These are phyloP conservation scores for Cornus florida DNA, from an alignment of 148 eudicot species.

Conservation along the genomic window DNA sequence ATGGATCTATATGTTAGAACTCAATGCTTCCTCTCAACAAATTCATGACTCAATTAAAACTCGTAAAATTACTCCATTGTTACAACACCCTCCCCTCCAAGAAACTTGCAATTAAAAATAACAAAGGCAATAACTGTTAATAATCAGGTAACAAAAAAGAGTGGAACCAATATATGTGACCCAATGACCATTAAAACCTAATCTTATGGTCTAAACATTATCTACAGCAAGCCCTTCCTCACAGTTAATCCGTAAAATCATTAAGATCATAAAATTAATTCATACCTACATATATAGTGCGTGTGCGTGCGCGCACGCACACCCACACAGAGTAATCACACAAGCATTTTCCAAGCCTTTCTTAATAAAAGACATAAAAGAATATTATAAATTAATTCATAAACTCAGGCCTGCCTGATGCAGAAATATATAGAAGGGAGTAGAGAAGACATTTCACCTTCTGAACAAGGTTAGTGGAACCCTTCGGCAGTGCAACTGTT, in stretches of 20 bases:
- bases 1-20: neutral
- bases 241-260: too few relatives aligned
- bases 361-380: neutral
- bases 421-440: neutral
- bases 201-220: too few relatives aligned
- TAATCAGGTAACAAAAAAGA: too few relatives aligned
- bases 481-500: constrained; percentile 47
- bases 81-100: too few relatives aligned
- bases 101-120: too few relatives aligned
- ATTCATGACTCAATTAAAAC: neutral
- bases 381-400: neutral
- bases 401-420: neutral
- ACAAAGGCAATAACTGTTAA: too few relatives aligned
- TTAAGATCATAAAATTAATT: too few relatives aligned
- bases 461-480: constrained; percentile 64
- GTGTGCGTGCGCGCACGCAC: neutral
- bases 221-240: too few relatives aligned
- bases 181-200: too few relatives aligned
- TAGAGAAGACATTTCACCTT: constrained; percentile 44
- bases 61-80: neutral
- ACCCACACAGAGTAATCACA: neutral
- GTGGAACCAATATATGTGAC: too few relatives aligned
- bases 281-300: too few relatives aligned
- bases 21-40: neutral
- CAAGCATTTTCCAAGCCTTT: neutral